A percentile compares a stretch with the other conserved stretches of the same genome.
phyloP scores from a whole-genome alignment of 805 yeast genomes.

The Cephaloascus albidus region DNA sequence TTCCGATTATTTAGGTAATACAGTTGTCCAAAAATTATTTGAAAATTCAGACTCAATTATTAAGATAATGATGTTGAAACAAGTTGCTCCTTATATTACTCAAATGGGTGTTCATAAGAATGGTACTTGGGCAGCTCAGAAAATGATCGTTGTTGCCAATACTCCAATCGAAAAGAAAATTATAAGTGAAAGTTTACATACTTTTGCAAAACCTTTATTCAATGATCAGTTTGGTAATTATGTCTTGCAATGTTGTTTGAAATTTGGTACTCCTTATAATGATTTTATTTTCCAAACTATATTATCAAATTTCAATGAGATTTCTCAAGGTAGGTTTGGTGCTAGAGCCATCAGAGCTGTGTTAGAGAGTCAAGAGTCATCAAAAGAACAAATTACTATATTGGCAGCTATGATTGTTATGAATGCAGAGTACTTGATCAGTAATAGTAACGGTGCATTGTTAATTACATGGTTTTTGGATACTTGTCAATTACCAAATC shows the following conservation, averaged over 20 bases:
- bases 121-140: constrained; percentile 99
- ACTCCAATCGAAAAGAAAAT: constrained; percentile 54
- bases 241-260: constrained; percentile 88
- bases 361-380: constrained; percentile 66
- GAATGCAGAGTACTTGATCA: constrained; percentile 69
- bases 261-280: constrained; percentile 82
- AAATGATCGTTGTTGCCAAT: constrained; percentile 70
- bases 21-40: constrained; percentile 88
- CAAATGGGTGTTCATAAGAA: constrained; percentile 94
- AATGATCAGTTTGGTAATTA: constrained; percentile 97
- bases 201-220: constrained; percentile 76
- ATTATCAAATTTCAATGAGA: constrained; percentile 65
- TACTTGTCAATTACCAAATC: constrained; percentile 58
- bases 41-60: constrained; percentile 54
- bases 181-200: constrained; percentile 63
- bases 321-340: constrained; percentile 87
- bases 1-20: constrained; percentile 90
- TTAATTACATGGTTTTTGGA: constrained; percentile 92
- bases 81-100: constrained; percentile 70
- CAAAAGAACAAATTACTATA: constrained; percentile 58
- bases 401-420: constrained; percentile 72
- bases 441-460: constrained; percentile 81
- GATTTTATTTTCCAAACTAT: constrained; percentile 84
- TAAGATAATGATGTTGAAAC: constrained; percentile 73
- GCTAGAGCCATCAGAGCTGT: constrained; percentile 93